Evolutionary conservation across 768 basidiomycete genomes (phyloP).

Genomic region (Tulasnella sp.): DNA sequence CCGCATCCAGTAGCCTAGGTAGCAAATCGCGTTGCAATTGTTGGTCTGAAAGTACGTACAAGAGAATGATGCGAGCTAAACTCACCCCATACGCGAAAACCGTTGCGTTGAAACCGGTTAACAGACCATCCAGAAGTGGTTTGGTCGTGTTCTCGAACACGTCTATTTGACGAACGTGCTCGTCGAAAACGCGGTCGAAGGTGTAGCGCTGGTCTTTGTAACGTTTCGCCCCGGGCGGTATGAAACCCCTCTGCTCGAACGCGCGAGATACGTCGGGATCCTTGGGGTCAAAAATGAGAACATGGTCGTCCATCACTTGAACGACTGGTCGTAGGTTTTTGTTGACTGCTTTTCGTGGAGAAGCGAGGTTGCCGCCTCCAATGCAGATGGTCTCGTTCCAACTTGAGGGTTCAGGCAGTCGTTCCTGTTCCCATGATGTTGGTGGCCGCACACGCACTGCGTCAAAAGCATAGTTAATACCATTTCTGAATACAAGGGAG

Average conservation of each 20-base stretch:
- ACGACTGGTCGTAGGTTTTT: constrained; percentile 62
- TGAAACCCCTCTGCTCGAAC: constrained; percentile 79
- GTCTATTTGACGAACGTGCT: constrained; percentile 74
- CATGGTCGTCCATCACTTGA: constrained; percentile 89
- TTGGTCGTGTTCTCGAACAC: constrained; percentile 84
- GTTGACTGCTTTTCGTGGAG: constrained; percentile 44
- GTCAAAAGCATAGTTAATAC: constrained; percentile 29
- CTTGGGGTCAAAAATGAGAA: constrained; percentile 93
- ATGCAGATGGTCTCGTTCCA: constrained; percentile 59
- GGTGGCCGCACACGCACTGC: constrained; percentile 90
- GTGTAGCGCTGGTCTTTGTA: constrained; percentile 97
- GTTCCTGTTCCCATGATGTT: constrained; percentile 75
- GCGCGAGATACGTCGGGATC: constrained; percentile 77
- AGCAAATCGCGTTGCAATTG: not conserved
- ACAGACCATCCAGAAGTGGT: constrained; percentile 75
- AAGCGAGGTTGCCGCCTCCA: constrained; percentile 81
- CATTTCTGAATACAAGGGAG: constrained; percentile 19
- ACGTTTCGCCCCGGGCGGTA: constrained; percentile 83
- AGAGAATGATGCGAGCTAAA: constrained; percentile 30
- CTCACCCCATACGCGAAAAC: constrained; percentile 98
- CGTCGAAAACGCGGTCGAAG: constrained; percentile 90
- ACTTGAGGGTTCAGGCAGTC: constrained; percentile 65
- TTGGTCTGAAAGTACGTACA: constrained; percentile 23
- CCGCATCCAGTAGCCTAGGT: constrained; percentile 98
- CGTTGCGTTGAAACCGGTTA: constrained; percentile 95